Evolutionary conservation across 163 green algal species (phyloP).

Genomic region (Coccomyxa subellipsoidea): DNA sequence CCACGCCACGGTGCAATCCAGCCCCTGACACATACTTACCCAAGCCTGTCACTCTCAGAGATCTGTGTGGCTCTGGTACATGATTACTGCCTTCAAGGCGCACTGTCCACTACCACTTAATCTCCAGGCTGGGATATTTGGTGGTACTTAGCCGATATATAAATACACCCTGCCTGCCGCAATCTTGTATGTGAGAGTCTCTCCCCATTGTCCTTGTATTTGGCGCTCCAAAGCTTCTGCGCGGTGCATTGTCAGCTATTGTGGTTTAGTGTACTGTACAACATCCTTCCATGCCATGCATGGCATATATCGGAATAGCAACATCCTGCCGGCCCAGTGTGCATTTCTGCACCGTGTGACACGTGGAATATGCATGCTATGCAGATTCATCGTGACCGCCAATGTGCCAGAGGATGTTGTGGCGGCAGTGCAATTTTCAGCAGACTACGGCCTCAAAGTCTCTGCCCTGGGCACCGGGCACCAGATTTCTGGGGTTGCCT

Average conservation of each 20-base stretch:
- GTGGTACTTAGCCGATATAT: not conserved
- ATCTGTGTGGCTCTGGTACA: no score
- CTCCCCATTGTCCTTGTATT: no score
- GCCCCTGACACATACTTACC: not conserved
- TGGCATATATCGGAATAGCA: no score
- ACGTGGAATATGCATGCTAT: not conserved
- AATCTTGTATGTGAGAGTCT: not conserved
- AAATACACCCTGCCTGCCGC: not conserved
- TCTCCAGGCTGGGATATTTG: not conserved
- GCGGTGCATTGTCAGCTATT: no score
- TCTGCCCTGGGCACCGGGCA: not conserved
- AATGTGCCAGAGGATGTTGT: not conserved
- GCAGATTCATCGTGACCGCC: constrained; percentile 4
- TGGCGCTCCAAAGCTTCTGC: no score
- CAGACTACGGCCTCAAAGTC: constrained; percentile 12
- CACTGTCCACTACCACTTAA: no score
- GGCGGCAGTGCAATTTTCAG: constrained; percentile 10
- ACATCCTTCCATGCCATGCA: no score
- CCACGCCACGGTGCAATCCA: not conserved
- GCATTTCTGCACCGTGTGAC: no score
- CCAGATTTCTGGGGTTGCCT: constrained; percentile 3
- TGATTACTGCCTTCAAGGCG: no score
- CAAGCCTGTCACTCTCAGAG: no score
- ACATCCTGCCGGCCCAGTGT: no score
- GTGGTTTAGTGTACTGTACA: no score